Conservation (phyloP, 1,139 yeast genomes). For the Tardiomyces depauwii region DNA sequence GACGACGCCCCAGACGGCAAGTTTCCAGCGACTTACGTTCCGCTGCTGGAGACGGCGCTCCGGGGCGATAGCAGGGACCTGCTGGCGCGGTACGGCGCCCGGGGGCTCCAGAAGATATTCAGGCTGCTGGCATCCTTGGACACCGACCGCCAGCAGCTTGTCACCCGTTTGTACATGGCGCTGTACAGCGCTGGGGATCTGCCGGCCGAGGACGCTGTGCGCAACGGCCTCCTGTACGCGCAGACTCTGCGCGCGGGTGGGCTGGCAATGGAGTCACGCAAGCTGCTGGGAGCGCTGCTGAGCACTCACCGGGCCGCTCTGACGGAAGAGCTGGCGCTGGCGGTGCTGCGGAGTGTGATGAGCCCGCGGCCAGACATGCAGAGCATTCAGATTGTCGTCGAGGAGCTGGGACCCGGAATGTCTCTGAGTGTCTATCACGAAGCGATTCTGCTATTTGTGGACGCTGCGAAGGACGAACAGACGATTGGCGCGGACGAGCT, state of each 20-base stretch:
- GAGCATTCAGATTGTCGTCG: neutral
- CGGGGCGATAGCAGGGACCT: too few species aligned
- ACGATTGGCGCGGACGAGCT: too few species aligned
- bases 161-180: slow-evolving; percentile 13
- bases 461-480: too few species aligned
- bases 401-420: neutral
- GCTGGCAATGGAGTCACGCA: slow-evolving; percentile 12
- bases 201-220: slow-evolving; percentile 4
- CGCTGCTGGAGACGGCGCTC: too few species aligned
- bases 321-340: slow-evolving; percentile 1
- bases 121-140: too few species aligned
- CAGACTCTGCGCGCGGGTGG: slow-evolving; percentile 11
- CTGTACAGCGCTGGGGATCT: slow-evolving; percentile 8
- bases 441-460: too few species aligned
- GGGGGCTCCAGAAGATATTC: too few species aligned
- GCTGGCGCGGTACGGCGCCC: too few species aligned
- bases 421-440: too few species aligned
- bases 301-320: slow-evolving; percentile 4
- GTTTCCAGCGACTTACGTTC: too few species aligned
- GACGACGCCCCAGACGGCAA: too few species aligned
- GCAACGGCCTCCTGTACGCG: slow-evolving; percentile 14
- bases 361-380: neutral
- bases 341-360: neutral
- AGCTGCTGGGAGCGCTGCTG: slow-evolving; percentile 11
- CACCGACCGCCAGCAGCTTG: slow-evolving; percentile 3